Evolutionary conservation across 306 rosid species (phyloP).

Genomic region (Herpetospermum pedunculosum): DNA sequence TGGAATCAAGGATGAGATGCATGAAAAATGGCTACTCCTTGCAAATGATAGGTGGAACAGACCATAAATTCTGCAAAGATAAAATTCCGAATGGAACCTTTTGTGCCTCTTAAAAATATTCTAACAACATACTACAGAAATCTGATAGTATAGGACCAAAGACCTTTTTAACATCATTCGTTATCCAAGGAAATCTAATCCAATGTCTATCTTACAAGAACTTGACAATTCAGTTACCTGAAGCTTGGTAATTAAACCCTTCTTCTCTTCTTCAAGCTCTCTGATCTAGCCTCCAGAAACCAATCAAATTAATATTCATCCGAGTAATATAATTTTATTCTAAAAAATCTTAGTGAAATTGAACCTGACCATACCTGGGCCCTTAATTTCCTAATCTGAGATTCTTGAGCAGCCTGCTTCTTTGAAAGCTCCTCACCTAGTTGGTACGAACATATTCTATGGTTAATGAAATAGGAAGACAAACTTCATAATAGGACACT

Average conservation of each 20-base stretch:
- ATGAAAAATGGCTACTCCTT: constrained; percentile 7
- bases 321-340: background rate
- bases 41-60: background rate
- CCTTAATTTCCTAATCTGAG: constrained; percentile 76
- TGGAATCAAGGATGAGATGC: constrained; percentile 15
- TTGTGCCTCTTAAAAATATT: background rate
- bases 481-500: background rate
- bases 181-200: background rate
- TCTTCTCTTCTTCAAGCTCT: constrained; percentile 99
- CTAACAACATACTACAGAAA: background rate
- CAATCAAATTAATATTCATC: background rate
- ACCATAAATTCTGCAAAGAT: background rate
- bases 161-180: background rate
- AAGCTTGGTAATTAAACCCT: constrained; percentile 74
- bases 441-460: constrained; percentile 10
- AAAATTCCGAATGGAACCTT: background rate
- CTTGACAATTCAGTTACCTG: constrained; percentile 51
- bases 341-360: constrained; percentile 12
- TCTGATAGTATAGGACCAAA: background rate
- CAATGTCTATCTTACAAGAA: background rate
- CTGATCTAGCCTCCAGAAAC: constrained; percentile 80
- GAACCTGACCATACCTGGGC: constrained; percentile 59
- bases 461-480: background rate
- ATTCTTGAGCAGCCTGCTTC: constrained; percentile 97
- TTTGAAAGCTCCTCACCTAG: constrained; percentile 98